Base-by-base conservation (phyloP, 23 red algal species). In the Rhodosorus marinus region DNA sequence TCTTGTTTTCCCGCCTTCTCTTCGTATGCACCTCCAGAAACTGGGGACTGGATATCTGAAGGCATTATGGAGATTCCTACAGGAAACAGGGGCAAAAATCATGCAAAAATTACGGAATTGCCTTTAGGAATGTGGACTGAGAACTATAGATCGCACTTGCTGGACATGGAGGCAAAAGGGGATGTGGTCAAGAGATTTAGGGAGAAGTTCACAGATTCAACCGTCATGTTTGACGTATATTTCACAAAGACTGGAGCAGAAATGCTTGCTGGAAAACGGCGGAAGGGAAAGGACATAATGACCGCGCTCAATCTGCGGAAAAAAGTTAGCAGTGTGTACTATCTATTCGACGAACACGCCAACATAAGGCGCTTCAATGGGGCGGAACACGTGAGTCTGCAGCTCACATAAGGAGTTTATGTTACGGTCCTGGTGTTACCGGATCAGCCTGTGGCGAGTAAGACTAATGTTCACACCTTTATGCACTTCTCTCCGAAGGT, bases 71-170 rank as follows among this genome's bases (percentile, higher is more conserved):
- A 22, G 22, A 2, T 6, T 26, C 23, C 5, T 6, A 26, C 22
- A 5, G 47, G 4, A 5, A 26, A 6, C 47, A 26, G 6, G 22
- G 47, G 29, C 33, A 24, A 64, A 23, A 15, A 47, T 31, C 0
- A 31, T 0, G 63, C 38, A 0, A 47, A 36, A 23, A 68, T 68
- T n/a, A 46, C 38, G 0, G 63, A 68, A 52, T 52, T 68, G 21
- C 63, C 63, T 14, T 29, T 53, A 33, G 53, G 31, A 3, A 53
- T 36, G 5, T 68, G 63, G 63, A 68, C 63, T 5, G 53, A 64
- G 29, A 23, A 19, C 7, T 77, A 77, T 51, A 49, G 57, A 1
- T 49, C 17, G 29, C 55, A 56, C 28, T 51, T 77, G 31, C 23
- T 32, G 15, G 29, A 30, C 9, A 38, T 52, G 15, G 25, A 55